Percentiles rank a stretch among this genome's conserved stretches.
Evolutionary conservation across 2,329 filamentous ascomycete species (phyloP).

Genomic region (Pseudopithomyces maydicus): DNA sequence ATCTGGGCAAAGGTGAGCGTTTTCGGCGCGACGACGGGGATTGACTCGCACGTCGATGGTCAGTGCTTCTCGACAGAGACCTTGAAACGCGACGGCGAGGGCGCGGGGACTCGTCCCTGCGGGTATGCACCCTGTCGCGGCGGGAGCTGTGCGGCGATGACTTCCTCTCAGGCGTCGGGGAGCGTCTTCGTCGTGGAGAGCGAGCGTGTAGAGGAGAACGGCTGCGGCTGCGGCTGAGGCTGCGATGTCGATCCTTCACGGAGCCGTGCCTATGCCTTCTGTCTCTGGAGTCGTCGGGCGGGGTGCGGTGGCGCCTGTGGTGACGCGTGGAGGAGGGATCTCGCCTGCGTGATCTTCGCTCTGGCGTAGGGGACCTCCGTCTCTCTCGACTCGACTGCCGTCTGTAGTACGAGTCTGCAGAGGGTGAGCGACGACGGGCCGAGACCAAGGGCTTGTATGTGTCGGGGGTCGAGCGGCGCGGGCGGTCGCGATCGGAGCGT

Average conservation of each 20-base stretch:
- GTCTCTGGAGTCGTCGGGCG: constrained; percentile 29
- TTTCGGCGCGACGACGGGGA: constrained; percentile 28
- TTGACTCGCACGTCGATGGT: constrained; percentile 19
- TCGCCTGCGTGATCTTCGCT: constrained; percentile 33
- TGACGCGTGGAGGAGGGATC: constrained; percentile 35
- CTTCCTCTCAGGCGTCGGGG: constrained; percentile 29
- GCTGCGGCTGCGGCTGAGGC: constrained; percentile 38
- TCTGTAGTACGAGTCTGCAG: constrained; percentile 46
- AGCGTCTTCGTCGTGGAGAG: constrained; percentile 36
- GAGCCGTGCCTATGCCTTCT: constrained; percentile 21
- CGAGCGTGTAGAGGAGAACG: constrained; percentile 29
- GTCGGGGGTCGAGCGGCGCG: constrained; percentile 42
- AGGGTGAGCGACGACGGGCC: constrained; percentile 48
- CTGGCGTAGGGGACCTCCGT: constrained; percentile 38
- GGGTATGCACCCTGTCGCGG: constrained; percentile 23
- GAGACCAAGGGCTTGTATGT: constrained; percentile 37
- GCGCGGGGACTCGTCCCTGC: constrained; percentile 31
- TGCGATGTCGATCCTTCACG: constrained; percentile 25
- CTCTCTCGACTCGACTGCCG: constrained; percentile 34
- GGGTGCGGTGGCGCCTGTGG: constrained; percentile 28
- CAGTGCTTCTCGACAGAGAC: constrained; percentile 31
- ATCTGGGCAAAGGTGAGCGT: constrained; percentile 33
- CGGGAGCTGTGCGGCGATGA: constrained; percentile 27
- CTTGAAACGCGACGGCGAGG: constrained; percentile 32
- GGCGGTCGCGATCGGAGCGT: constrained; percentile 39